Base-by-base conservation (phyloP, 306 rosid species). In the Prunus salicina region DNA sequence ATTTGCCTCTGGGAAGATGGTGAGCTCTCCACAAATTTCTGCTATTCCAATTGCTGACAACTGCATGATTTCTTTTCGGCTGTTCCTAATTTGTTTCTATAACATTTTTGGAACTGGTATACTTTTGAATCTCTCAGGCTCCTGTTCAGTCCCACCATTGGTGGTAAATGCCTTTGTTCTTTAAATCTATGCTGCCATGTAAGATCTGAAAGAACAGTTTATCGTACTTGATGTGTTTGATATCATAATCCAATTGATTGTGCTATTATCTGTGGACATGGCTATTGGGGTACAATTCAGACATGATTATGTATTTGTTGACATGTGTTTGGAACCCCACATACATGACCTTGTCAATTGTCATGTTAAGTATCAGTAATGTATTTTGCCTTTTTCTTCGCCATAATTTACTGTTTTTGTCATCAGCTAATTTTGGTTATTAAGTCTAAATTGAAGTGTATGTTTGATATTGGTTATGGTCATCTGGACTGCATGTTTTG, bases 1-100 rank as follows among this genome's bases (percentile, higher is more conserved):
- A n/a, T 89, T 89, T 84, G 93, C 91, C 25, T 89, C 91, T 52
- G 91, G 91, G 51, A 89, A 89, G 78, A 89, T 89, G 93, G 91
- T 89, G 83, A 38, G 43, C 43, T 8, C 2, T 38, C 43, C 43
- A 38, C 43, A 38, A 7, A 38, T 38, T 38, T 38, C 43, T 6
- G 43, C 43, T 38, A 38, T 38, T 38, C 43, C 9, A 38, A 38
- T 38, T 38, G 43, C 9, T 38, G 43, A 38, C 43, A 38, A 38
- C 43, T 1, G 43, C 43, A 38, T 38, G 43, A 38, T 38, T 38
- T 38, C 9, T 38, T 67, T 45, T 19, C 55, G 3, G 49, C 24
- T 43, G 25, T 60, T 60, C 12, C 10, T 38, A 14, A 38, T 38
- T 73, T 60, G 24, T 58, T 43, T 9, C 19, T 28, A 43, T 71